Conservation (phyloP, 192 early-diverging fungal genomes). For the Haplosporangium gracile region DNA sequence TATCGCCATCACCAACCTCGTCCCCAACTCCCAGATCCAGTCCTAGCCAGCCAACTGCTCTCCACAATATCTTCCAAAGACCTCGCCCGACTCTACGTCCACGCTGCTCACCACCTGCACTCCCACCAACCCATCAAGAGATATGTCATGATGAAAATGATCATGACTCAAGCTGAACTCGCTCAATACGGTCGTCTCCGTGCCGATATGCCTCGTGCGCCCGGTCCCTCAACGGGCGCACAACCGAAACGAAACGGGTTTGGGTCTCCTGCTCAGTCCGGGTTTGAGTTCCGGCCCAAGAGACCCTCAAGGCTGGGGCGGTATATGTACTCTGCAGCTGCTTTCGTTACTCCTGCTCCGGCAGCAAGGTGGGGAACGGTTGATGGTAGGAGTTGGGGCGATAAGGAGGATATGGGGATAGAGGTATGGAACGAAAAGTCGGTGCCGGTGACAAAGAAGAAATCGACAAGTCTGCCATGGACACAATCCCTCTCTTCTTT, state of each 20-base stretch:
- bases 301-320: constrained; percentile 14
- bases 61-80: constrained; percentile 33
- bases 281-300: constrained; percentile 10
- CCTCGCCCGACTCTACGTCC: constrained; percentile 37
- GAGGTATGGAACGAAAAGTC: constrained; percentile 8
- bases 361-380: not conserved
- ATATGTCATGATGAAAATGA: constrained; percentile 53
- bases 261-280: constrained; percentile 28
- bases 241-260: constrained; percentile 35
- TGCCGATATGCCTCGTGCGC: constrained; percentile 48
- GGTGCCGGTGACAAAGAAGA: not conserved
- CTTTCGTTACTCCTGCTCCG: not conserved
- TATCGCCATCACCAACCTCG: not conserved
- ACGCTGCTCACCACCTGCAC: constrained; percentile 51
- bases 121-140: constrained; percentile 47
- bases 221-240: constrained; percentile 41
- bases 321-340: constrained; percentile 1
- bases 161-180: constrained; percentile 51
- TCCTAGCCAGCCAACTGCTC: constrained; percentile 19
- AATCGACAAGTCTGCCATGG: constrained; percentile 13
- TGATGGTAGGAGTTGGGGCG: not conserved
- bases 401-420: not conserved
- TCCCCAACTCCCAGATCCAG: constrained; percentile 11
- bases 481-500: constrained; percentile 5
- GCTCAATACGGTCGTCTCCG: constrained; percentile 39